Evolutionary conservation across 352 stramenopile species (phyloP).

Genomic region (Halophytophthora polymorphica): DNA sequence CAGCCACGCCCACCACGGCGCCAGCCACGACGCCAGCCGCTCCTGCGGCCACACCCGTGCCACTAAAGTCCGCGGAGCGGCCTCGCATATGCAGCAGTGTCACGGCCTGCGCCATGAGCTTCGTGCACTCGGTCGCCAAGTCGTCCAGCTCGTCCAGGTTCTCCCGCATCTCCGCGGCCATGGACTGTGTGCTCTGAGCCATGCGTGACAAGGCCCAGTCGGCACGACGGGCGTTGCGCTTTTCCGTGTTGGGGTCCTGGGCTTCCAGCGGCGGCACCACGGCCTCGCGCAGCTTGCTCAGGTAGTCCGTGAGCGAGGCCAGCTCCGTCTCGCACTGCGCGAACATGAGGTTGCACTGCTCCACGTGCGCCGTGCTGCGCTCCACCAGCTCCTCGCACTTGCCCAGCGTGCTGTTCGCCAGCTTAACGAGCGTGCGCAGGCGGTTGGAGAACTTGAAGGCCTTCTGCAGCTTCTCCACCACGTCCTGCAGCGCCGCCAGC

Average conservation of each 20-base stretch:
- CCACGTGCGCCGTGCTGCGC: constrained; percentile 57
- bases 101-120: constrained; percentile 86
- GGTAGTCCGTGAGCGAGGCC: constrained; percentile 71
- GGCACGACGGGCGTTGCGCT: constrained; percentile 60
- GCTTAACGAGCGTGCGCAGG: constrained; percentile 57
- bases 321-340: constrained; percentile 78
- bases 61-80: constrained; percentile 80
- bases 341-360: constrained; percentile 83
- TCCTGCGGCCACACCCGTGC: constrained; percentile 76
- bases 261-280: constrained; percentile 49
- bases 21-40: constrained; percentile 79
- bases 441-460: constrained; percentile 84
- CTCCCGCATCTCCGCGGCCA: constrained; percentile 68
- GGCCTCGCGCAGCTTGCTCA: constrained; percentile 67
- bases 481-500: constrained; percentile 53
- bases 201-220: constrained; percentile 79
- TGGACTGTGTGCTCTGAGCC: constrained; percentile 60
- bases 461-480: constrained; percentile 64
- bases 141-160: constrained; percentile 79
- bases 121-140: constrained; percentile 73
- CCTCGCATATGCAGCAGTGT: constrained; percentile 81
- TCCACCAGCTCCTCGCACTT: constrained; percentile 73
- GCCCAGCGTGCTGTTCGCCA: constrained; percentile 65
- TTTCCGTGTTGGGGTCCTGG: constrained; percentile 70
- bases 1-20: constrained; percentile 70